These are phyloP conservation scores for Corniculantispora saksenae DNA, from an alignment of 2,329 filamentous ascomycete species.

Conservation along the genomic window DNA sequence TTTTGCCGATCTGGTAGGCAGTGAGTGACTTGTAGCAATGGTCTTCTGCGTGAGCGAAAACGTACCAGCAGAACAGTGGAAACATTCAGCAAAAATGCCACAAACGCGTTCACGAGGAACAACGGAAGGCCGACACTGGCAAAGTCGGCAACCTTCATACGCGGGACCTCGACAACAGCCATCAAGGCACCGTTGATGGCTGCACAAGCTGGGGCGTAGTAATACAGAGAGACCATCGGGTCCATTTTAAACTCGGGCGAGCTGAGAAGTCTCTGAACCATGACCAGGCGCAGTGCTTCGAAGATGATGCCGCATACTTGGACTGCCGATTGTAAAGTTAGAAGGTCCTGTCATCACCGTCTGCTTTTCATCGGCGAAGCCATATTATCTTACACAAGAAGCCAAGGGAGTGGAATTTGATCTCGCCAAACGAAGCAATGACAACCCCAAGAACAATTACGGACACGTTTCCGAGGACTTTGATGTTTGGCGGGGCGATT, in stretches of 20 bases:
- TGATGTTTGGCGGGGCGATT: conserved; percentile 79
- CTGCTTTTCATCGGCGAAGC: too few species aligned
- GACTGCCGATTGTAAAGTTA: conserved; percentile 25
- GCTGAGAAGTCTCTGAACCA: conserved; percentile 82
- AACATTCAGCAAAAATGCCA: conserved; percentile 80
- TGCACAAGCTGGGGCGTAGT: conserved; percentile 83
- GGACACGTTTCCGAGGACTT: conserved; percentile 88
- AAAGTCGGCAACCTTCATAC: conserved; percentile 67
- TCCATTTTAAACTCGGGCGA: conserved; percentile 91
- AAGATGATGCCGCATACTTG: conserved; percentile 78
- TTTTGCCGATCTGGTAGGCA: conserved; percentile 74
- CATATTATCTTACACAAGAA: conserved; percentile 57
- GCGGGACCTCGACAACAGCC: conserved; percentile 72
- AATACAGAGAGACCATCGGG: conserved; percentile 84
- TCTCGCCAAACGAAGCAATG: conserved; percentile 92
- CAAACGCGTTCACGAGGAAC: conserved; percentile 73
- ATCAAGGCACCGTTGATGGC: conserved; percentile 77
- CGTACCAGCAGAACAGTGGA: conserved; percentile 84
- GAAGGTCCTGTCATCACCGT: background rate
- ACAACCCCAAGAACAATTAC: conserved; percentile 93
- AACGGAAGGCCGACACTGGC: conserved; percentile 72
- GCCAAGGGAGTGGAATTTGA: conserved; percentile 82
- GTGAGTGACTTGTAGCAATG: conserved; percentile 28
- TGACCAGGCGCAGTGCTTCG: conserved; percentile 79
- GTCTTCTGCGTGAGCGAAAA: conserved; percentile 21